These are phyloP conservation scores for Pseudozyma sp. DNA, from an alignment of 1,284 basidiomycete species.

Conservation along the genomic window DNA sequence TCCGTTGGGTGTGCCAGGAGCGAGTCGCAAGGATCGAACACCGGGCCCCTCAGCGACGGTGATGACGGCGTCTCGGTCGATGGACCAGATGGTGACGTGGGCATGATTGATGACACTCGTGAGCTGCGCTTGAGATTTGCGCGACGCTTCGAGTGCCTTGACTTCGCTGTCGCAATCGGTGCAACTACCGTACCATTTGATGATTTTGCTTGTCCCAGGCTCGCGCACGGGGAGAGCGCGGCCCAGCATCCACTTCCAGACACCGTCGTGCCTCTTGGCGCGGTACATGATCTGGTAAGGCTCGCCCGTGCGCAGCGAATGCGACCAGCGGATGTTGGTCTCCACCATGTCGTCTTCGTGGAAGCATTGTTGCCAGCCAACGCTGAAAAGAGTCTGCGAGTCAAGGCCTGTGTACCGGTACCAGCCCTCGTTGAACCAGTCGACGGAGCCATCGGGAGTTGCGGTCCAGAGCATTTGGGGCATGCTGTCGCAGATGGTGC, in stretches of 20 bases:
- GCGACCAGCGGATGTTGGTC: conserved; percentile 61
- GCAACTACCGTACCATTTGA: conserved; percentile 68
- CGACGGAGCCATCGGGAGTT: conserved; percentile 62
- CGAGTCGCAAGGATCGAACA: conserved; percentile 59
- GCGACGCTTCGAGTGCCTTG: conserved; percentile 59
- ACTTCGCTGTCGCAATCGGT: conserved; percentile 64
- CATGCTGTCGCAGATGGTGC: conserved; percentile 60
- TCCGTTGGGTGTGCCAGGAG: conserved; percentile 57
- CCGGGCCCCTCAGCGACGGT: conserved; percentile 64
- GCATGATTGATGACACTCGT: conserved; percentile 65
- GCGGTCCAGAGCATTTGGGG: conserved; percentile 69
- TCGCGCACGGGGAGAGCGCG: conserved; percentile 65
- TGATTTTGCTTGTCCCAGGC: conserved; percentile 54
- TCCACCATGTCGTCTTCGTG: conserved; percentile 68
- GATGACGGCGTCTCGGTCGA: conserved; percentile 58
- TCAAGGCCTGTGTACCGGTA: conserved; percentile 67
- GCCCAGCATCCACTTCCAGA: conserved; percentile 66
- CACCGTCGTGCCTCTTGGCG: conserved; percentile 59
- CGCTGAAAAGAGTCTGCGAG: conserved; percentile 55
- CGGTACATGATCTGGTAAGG: conserved; percentile 68
- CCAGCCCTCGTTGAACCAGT: conserved; percentile 63
- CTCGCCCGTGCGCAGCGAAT: conserved; percentile 68
- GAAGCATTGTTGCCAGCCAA: conserved; percentile 68
- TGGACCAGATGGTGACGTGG: conserved; percentile 64
- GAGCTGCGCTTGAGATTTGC: conserved; percentile 60